phyloP scores from a whole-genome alignment of 2,329 filamentous ascomycete genomes.

The Penicillium olsonii region DNA sequence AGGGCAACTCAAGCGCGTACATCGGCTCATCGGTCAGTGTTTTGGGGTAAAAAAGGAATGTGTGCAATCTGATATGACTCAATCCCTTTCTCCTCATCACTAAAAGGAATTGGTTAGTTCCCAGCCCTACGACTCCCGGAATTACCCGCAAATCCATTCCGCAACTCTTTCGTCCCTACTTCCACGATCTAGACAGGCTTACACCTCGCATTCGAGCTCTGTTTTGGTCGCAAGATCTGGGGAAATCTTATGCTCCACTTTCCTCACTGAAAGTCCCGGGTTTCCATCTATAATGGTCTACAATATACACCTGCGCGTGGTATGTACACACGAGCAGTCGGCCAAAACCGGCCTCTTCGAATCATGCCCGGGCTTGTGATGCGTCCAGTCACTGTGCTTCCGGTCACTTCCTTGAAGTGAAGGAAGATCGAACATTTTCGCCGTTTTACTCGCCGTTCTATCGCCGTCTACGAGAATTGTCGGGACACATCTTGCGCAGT shows the following conservation, averaged over 20 bases:
- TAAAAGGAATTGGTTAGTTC: neutral
- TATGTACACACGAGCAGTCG: neutral
- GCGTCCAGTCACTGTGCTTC: neutral
- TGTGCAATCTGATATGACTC: neutral
- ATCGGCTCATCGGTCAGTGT: conserved; percentile 4
- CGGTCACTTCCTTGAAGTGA: neutral
- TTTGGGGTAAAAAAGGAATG: conserved; percentile 5
- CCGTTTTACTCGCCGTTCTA: neutral
- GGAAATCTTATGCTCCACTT: conserved; percentile 8
- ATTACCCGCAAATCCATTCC: conserved; percentile 6
- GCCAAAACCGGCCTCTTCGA: neutral
- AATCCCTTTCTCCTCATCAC: neutral
- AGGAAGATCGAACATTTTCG: neutral
- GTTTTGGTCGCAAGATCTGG: conserved; percentile 2
- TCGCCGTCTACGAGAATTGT: neutral
- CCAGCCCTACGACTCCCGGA: conserved; percentile 1
- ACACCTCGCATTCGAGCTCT: neutral
- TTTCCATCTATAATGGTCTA: neutral
- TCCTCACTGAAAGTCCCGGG: neutral
- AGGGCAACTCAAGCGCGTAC: neutral
- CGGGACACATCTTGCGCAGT: neutral
- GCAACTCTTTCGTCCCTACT: neutral
- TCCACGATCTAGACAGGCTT: neutral
- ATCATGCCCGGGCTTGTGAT: neutral
- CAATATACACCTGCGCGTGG: neutral